Base-by-base conservation (phyloP, 768 basidiomycete genomes). In the Tricholoma terreum region DNA sequence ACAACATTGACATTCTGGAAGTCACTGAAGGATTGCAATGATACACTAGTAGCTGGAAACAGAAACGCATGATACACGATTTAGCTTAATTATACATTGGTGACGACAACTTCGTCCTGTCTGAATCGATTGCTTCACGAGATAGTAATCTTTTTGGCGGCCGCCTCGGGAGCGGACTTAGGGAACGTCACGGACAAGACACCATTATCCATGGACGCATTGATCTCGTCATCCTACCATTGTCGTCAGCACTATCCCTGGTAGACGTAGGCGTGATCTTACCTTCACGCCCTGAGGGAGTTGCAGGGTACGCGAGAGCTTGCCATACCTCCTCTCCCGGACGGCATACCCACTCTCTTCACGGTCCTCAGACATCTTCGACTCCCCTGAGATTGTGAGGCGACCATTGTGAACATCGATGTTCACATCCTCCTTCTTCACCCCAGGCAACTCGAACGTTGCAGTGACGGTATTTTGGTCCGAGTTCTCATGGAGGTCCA, bases 371-470 rank as follows among this genome's bases (percentile, higher is more conserved):
- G 72, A 68, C 7, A 63, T 45, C 14, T 69, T 65, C 12, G 60
- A 67, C 61, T 81, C 74, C 31, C 78, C 80, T 6, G 79, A 77
- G 27, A 84, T 69, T 1, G 71, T 77, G 50, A 85, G 69, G 33
- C 69, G 73, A 55, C 74, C 71, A 58, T 80, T 73, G 40, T 74
- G 73, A 22, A 81, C 66, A 52, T 82, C 75, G 50, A 84, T 77
- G 31, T 65, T 60, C 34, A 83, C 70, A 52, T 74, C 69, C 40
- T 80, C 75, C 54, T 80, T 78, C 54, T 73, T 78, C 57, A 83
- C 63, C 8, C 83, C 82, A 10, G 84, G 84, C 3, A 83, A 68
- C 62, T 84, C 84, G 57, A 85, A 81, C 10, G 76, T 77, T 7
- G 80, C 82, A 6, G 77, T 80, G 21, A 81, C 74, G 22, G 62